phyloP scores from a whole-genome alignment of 108 stramenopile species.

The Fistulifera solaris region DNA sequence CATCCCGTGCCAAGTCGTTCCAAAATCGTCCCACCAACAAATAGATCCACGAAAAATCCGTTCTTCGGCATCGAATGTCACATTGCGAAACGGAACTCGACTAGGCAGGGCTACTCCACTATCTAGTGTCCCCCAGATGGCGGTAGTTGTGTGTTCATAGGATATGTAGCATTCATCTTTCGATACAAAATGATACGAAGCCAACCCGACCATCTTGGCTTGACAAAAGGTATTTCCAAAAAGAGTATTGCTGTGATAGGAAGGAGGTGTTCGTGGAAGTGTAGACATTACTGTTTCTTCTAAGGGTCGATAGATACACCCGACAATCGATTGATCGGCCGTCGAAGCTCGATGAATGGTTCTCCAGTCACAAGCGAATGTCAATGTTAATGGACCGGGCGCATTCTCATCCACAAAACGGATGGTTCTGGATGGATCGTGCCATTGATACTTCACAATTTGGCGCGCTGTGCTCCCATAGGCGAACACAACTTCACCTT shows the following conservation, averaged over 20 bases:
- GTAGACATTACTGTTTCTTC: conserved; percentile 1
- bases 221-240: conserved; percentile 74
- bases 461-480: neutral
- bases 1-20: conserved; percentile 57
- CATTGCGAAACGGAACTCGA: conserved; percentile 40
- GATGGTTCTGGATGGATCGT: neutral
- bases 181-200: conserved; percentile 63
- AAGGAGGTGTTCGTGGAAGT: conserved; percentile 5
- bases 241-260: conserved; percentile 27
- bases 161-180: conserved; percentile 39
- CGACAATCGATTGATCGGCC: neutral
- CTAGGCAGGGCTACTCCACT: conserved; percentile 49
- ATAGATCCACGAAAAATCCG: conserved; percentile 56
- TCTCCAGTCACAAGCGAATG: neutral
- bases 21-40: conserved; percentile 42
- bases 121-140: conserved; percentile 56
- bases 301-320: neutral
- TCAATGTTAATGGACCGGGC: neutral
- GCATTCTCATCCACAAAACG: too few species aligned
- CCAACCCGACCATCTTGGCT: conserved; percentile 49
- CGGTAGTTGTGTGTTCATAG: conserved; percentile 47
- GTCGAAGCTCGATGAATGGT: neutral
- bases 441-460: neutral
- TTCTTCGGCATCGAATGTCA: conserved; percentile 25
- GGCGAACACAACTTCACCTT: neutral